Evolutionary conservation across 768 basidiomycete genomes (phyloP).

Genomic region (Pilatotrama ljubarskyi): DNA sequence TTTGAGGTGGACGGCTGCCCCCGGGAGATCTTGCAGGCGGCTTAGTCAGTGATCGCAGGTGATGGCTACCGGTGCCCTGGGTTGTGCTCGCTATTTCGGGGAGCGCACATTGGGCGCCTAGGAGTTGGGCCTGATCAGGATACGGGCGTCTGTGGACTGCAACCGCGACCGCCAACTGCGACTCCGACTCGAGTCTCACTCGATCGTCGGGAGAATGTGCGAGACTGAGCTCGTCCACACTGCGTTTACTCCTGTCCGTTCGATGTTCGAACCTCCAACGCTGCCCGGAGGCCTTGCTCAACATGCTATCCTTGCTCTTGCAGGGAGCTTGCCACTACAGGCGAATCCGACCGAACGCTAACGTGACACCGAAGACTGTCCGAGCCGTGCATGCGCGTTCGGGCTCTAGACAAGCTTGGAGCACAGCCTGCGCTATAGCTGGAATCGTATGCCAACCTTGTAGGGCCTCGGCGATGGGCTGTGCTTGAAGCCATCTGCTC

Average conservation of each 20-base stretch:
- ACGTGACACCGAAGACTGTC: conserved; percentile 4
- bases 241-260: too few relatives aligned
- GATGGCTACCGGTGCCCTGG: neutral
- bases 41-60: conserved; percentile 5
- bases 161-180: neutral
- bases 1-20: neutral
- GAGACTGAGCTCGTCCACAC: too few relatives aligned
- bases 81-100: neutral
- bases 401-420: neutral
- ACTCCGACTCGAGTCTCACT: too few relatives aligned
- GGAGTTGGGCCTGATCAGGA: conserved; percentile 2
- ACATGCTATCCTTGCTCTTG: neutral
- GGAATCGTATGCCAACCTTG: neutral
- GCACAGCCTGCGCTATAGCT: conserved; percentile 2
- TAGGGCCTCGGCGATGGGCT: neutral
- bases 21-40: conserved; percentile 2
- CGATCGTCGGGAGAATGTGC: too few relatives aligned
- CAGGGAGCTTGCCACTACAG: neutral
- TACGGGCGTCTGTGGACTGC: neutral
- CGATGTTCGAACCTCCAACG: neutral
- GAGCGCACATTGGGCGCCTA: neutral
- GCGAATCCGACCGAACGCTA: neutral
- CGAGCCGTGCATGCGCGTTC: neutral
- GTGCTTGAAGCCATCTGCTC: neutral
- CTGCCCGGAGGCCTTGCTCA: neutral